Base-by-base conservation (phyloP, 2,329 filamentous ascomycete genomes). In the Sodiomyces alkalinus region DNA sequence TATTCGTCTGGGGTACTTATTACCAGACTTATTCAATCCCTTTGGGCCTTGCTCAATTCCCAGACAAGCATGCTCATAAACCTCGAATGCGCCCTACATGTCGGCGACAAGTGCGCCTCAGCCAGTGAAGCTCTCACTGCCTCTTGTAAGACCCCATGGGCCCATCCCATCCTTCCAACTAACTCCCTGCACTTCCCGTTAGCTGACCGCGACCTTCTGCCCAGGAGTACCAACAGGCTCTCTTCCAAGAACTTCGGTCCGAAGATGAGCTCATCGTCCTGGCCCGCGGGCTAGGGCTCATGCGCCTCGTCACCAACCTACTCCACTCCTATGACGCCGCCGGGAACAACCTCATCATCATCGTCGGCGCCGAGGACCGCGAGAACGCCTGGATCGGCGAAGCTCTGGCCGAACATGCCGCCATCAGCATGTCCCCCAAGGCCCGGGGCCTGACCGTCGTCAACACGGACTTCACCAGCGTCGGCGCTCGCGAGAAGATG, bases 361-460 rank as follows among this genome's bases (percentile, higher is more conserved):
- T 98, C 13, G 74, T 96, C 22, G 86, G 85, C 7, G 86, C 90
- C 19, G 80, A 90, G 34, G 85, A 94, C 19, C 74, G 81, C 34
- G 90, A 98, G 48, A 94, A 94, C 69, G 76, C 78, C 31, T 96
- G 87, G 86, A 85, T 98, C 34, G 90, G 90, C 40, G 90, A 96
- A 58, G 82, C 85, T 17, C 61, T 98, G 47, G 90, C 90, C 15
- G 90, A 98, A 56, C 86, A 96, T 58, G 86, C 86, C 47, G 85
- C 83, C 37, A 74, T 93, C 48, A 94, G 83, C 59, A 76, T 74
- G 54, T 69, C 81, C 12, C 71, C 80, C 11, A 77, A 79, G 43
- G 83, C 85, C 27, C 73, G 86, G 36, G 90, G 90, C 2, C 61
- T 98, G 39, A 87, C 76, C 22, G 68, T 93, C 16, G 85, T 98